These are phyloP conservation scores for Anthracocystis setariae DNA, from an alignment of 1,284 basidiomycete genomes.

Conservation along the genomic window DNA sequence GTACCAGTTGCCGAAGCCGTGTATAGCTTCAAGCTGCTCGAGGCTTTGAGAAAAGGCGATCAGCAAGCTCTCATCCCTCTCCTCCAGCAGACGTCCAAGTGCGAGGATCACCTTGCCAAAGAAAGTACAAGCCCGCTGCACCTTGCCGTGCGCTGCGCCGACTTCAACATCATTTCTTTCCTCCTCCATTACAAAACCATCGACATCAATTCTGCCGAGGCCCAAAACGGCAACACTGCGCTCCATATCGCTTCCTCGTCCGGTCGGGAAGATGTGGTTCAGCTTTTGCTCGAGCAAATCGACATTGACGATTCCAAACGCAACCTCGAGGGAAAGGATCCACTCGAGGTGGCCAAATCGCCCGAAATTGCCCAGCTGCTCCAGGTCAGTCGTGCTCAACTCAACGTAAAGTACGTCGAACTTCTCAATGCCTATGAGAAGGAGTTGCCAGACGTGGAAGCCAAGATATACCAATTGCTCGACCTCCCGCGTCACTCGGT, in stretches of 20 bases:
- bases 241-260: conserved; percentile 87
- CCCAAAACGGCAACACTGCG: conserved; percentile 75
- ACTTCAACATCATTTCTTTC: conserved; percentile 72
- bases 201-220: conserved; percentile 61
- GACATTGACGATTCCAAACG: conserved; percentile 81
- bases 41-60: conserved; percentile 73
- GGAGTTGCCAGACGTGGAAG: conserved; percentile 69
- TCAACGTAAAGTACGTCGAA: conserved; percentile 81
- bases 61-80: conserved; percentile 47
- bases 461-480: conserved; percentile 69
- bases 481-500: conserved; percentile 43
- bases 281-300: conserved; percentile 71
- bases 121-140: conserved; percentile 75
- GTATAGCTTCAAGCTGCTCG: conserved; percentile 78
- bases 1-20: conserved; percentile 47
- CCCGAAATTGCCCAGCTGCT: conserved; percentile 76
- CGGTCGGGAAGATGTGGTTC: conserved; percentile 79
- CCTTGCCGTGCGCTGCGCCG: conserved; percentile 83
- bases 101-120: conserved; percentile 24
- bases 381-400: conserved; percentile 79
- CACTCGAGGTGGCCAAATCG: conserved; percentile 78
- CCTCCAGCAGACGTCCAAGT: conserved; percentile 59
- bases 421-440: conserved; percentile 71
- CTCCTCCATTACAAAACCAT: conserved; percentile 78
- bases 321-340: conserved; percentile 78